Conservation (phyloP, 2,329 filamentous ascomycete species). For the Monilinia aucupariae region DNA sequence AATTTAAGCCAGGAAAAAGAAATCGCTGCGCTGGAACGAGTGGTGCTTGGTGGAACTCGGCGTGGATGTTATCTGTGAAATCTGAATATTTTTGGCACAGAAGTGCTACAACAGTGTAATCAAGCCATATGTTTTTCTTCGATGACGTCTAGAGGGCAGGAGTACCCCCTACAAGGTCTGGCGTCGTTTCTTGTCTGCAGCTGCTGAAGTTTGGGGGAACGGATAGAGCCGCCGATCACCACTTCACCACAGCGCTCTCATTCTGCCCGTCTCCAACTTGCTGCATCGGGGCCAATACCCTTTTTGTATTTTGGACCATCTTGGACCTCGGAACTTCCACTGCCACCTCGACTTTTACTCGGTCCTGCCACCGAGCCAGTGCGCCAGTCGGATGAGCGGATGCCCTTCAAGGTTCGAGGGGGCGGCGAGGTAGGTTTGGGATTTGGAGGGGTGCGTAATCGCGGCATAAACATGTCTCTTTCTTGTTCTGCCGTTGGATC, state of each 20-base stretch:
- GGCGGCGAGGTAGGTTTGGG: not conserved
- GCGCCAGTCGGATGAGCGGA: not conserved
- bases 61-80: too few relatives aligned
- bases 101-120: too few relatives aligned
- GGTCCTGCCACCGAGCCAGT: too few relatives aligned
- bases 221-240: not conserved
- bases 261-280: not conserved
- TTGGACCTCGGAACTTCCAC: not conserved
- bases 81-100: too few relatives aligned
- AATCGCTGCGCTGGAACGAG: too few relatives aligned
- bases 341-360: too few relatives aligned
- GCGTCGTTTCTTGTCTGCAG: not conserved
- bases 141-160: too few relatives aligned
- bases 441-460: not conserved
- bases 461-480: conserved; percentile 7
- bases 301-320: not conserved
- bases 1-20: not conserved
- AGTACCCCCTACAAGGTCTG: too few relatives aligned
- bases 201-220: not conserved
- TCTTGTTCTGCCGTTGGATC: conserved; percentile 10
- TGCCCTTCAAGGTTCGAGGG: not conserved
- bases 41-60: too few relatives aligned
- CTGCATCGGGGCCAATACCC: not conserved
- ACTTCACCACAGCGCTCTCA: not conserved
- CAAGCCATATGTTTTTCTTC: too few relatives aligned